phyloP scores from a whole-genome alignment of 140 eudicot species.

The Erigeron philadelphicus region DNA sequence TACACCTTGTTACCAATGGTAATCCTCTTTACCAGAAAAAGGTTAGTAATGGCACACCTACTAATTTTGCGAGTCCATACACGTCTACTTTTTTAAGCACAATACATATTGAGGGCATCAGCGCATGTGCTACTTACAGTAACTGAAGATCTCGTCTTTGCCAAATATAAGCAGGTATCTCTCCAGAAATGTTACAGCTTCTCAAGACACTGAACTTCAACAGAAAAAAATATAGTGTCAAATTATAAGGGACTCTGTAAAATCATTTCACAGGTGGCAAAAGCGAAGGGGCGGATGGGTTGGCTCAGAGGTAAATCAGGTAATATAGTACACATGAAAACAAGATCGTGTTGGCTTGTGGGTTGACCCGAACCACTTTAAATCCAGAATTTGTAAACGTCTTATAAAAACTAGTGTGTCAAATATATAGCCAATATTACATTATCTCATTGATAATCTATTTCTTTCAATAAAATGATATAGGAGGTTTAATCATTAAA shows the following conservation, averaged over 20 bases:
- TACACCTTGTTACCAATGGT: background rate
- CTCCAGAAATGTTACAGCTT: slow-evolving; percentile 68
- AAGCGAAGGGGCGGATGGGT: background rate
- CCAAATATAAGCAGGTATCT: slow-evolving; percentile 68
- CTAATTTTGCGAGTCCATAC: background rate
- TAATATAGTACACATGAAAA: background rate
- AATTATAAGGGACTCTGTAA: background rate
- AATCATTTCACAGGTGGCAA: background rate
- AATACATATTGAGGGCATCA: slow-evolving; percentile 5
- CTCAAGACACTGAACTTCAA: slow-evolving; percentile 59
- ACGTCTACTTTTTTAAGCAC: background rate
- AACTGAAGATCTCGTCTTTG: slow-evolving; percentile 36
- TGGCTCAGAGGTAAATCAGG: slow-evolving; percentile 6
- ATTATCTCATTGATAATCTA: background rate
- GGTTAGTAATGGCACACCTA: background rate
- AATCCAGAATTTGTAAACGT: background rate
- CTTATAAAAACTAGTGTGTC: background rate
- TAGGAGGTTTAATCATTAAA: background rate
- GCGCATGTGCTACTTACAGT: slow-evolving; percentile 48
- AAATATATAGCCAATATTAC: background rate
- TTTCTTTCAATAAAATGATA: background rate
- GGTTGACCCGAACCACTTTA: background rate
- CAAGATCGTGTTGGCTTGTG: background rate
- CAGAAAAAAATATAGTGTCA: background rate
- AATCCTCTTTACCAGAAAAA: background rate